A percentile compares a stretch with the other conserved stretches of the same genome.
phyloP scores from a whole-genome alignment of 257 asterid genomes.

The Fraxinus excelsior region DNA sequence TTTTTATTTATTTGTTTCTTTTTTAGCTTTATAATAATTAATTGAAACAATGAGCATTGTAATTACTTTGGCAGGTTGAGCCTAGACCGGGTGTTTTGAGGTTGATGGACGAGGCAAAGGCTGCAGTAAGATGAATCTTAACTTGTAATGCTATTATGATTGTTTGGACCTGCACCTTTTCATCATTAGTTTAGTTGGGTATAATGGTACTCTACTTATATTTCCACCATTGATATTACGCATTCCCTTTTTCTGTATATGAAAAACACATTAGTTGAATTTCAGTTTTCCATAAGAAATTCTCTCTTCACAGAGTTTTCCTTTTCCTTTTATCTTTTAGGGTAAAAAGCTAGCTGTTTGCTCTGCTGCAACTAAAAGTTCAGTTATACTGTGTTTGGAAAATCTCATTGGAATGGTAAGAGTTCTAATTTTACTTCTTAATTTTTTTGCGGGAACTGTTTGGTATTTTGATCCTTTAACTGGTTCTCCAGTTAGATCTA shows the following conservation, averaged over 20 bases:
- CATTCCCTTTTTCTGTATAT: neutral
- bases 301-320: neutral
- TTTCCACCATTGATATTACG: neutral
- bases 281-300: neutral
- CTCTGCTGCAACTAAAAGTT: conserved; percentile 98
- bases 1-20: neutral
- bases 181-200: conserved; percentile 7
- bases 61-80: conserved; percentile 64
- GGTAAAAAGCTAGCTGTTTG: conserved; percentile 89
- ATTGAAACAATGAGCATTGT: conserved; percentile 2
- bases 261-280: neutral
- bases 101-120: conserved; percentile 96
- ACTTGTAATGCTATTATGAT: conserved; percentile 21
- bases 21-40: conserved; percentile 1
- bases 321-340: conserved; percentile 40
- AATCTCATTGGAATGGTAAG: conserved; percentile 85
- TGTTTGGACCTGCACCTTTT: conserved; percentile 5
- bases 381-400: conserved; percentile 87
- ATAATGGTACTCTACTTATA: neutral
- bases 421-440: neutral
- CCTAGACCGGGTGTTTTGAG: conserved; percentile 96
- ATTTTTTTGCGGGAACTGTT: neutral
- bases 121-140: conserved; percentile 69
- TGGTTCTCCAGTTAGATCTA: neutral
- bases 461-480: no score